Evolutionary conservation across 345 rosid species (phyloP), one percentile per base, ranked within the genome.

Genomic region (Rubroshorea leprosula): DNA sequence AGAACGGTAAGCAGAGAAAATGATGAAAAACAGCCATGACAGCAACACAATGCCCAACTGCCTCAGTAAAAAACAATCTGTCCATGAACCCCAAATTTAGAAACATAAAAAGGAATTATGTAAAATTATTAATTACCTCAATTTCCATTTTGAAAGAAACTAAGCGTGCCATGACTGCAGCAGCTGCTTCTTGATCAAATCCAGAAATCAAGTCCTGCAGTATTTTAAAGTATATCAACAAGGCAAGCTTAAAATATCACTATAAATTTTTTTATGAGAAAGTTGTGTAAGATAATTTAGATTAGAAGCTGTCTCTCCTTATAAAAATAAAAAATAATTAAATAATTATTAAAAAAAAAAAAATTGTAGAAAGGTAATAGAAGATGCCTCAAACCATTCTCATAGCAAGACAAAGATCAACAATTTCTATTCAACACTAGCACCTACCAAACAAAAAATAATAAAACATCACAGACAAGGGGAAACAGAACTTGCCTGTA

Each of bases 171-270:
- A 87, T 83, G 64, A 82, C 90, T 18, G 78, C 96, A 70, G 82
- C 94, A 68, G 97, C 96, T 67, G 99, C 96, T 85, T 93, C 99
- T 83, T 93, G 99, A 73, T 93, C 99, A 80, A 93, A 93, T 41
- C 99, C 97, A 65, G 94, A 75, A 62, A 77, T 76, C 82, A 93
- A 78, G 64, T 93, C 99, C 99, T 93, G 67, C 47, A 77, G 17
- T 49, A 70, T 54, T 44, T 70, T 63, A 52, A 49, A 53, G 31
- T 46, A 22, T 12, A 26, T 24, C 18, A 54, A 45, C 22, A 58
- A 23, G 6, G 18, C 17, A 44, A 13, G 47, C 47, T n/a, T 13
- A 15, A 5, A 1, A 9, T 5, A 14, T n/a, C 1, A 44, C 18
- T 44, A 5, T n/a, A 16, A 1, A 2, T n/a, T 5, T 44, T 44